These are phyloP conservation scores for Tetrapisispora phaffii DNA, from an alignment of 805 yeast genomes.

Conservation along the genomic window DNA sequence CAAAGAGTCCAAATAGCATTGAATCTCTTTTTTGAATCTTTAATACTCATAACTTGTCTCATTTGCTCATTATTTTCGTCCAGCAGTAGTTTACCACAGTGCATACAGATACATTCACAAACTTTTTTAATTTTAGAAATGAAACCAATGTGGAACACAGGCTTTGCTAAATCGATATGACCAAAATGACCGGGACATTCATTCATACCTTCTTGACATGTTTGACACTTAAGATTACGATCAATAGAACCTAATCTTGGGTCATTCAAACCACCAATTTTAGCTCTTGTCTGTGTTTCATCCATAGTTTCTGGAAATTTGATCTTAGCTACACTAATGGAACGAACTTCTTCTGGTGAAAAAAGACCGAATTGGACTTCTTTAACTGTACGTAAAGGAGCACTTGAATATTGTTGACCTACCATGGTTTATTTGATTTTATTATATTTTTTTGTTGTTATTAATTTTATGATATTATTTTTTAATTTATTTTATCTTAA, in stretches of 20 bases:
- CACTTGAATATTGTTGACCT: constrained; percentile 88
- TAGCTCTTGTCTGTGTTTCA: constrained; percentile 86
- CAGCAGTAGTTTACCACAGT: constrained; percentile 87
- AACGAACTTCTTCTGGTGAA: constrained; percentile 95
- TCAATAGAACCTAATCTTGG: constrained; percentile 96
- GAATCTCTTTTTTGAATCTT: constrained; percentile 92
- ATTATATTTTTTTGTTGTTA: constrained; percentile 2
- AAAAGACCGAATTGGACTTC: constrained; percentile 98
- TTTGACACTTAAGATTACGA: constrained; percentile 94
- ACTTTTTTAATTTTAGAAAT: constrained; percentile 88
- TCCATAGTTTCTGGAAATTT: constrained; percentile 99
- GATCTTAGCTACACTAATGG: constrained; percentile 94
- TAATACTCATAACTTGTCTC: constrained; percentile 79
- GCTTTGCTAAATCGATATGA: constrained; percentile 95
- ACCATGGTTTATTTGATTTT: constrained; percentile 27
- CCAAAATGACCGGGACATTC: constrained; percentile 99
- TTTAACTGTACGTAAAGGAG: constrained; percentile 93
- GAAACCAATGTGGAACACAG: constrained; percentile 96
- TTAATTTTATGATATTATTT: not conserved
- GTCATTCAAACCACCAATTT: constrained; percentile 94
- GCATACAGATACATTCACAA: constrained; percentile 96
- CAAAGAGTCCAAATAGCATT: constrained; percentile 94
- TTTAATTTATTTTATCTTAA: not conserved
- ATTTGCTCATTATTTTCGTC: constrained; percentile 65
- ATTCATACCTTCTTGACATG: constrained; percentile 98